Evolutionary conservation across 2,329 filamentous ascomycete species (phyloP), one percentile per base, ranked within the genome.

Genomic region (Zymoseptoria ardabiliae): DNA sequence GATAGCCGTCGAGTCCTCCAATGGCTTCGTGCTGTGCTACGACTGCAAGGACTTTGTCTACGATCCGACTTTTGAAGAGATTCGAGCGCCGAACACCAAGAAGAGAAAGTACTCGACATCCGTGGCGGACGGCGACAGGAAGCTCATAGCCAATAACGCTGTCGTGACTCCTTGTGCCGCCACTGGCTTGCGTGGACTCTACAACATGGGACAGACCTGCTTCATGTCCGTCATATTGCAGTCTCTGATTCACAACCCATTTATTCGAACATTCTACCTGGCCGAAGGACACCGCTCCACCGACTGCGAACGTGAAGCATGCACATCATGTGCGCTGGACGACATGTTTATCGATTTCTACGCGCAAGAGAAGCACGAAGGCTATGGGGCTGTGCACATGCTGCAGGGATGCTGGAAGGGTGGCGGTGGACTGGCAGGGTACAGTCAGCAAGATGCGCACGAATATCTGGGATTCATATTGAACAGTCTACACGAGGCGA

Each of bases 211-310:
- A n/a, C 91, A 95, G 60, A 97, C 94, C 10, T 99, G 93, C 78
- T 99, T 97, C 75, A 93, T 97, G 82, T 96, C 94, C 68, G 93
- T 97, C 28, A 91, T 97, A 53, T 81, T 99, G 17, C 94, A 97
- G 74, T 91, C 89, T 58, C 86, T 99, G 67, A 83, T 97, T 57
- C 93, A 97, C 77, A 97, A 97, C 71, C 93, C 93, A 0, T 82
- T 97, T 51, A 82, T 99, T 28, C 86, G 90, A 61, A 92, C 93
- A 67, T 97, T 90, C 74, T 97, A 96, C 73, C 85, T 99, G 5
- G 87, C 89, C 49, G 92, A 96, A 72, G 91, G 92, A 0, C 93
- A 99, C 74, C 87, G 88, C 68, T 87, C 85, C 58, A 83, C 81
- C 66, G 88, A 90, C 21, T 97, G 94, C 72, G 77, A 79, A 56